Conservation (phyloP, 352 stramenopile species). For the Globisporangium nodosum region DNA sequence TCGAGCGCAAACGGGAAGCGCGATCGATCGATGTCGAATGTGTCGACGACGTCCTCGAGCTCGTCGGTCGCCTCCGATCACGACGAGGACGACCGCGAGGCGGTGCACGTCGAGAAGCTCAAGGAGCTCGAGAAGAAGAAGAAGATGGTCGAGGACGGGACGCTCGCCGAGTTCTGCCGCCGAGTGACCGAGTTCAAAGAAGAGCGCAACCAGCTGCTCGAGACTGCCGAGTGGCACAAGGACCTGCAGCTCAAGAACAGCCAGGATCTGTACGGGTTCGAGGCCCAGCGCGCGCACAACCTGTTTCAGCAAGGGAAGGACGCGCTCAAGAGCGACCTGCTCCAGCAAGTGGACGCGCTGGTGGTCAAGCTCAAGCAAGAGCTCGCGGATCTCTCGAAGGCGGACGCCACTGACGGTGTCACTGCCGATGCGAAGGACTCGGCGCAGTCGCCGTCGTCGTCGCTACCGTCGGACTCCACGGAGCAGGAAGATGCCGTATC, state of each 20-base stretch:
- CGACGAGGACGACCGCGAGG: slow-evolving; percentile 29
- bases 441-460: slow-evolving; percentile 1
- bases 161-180: slow-evolving; percentile 74
- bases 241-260: slow-evolving; percentile 83
- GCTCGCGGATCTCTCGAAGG: slow-evolving; percentile 33
- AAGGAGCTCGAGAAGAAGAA: slow-evolving; percentile 78
- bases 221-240: slow-evolving; percentile 76
- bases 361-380: slow-evolving; percentile 40
- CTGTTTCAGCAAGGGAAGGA: slow-evolving; percentile 61
- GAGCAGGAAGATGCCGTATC: slow-evolving; percentile 6
- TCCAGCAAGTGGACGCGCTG: slow-evolving; percentile 40
- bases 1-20: slow-evolving; percentile 16
- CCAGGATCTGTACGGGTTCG: slow-evolving; percentile 72
- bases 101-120: slow-evolving; percentile 46
- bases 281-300: slow-evolving; percentile 64
- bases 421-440: not conserved
- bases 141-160: slow-evolving; percentile 80
- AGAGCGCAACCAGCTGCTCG: slow-evolving; percentile 63
- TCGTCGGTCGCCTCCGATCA: slow-evolving; percentile 46
- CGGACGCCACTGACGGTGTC: not conserved
- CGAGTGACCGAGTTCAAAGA: slow-evolving; percentile 83
- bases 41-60: slow-evolving; percentile 57
- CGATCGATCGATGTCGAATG: slow-evolving; percentile 57
- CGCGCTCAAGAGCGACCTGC: slow-evolving; percentile 46
- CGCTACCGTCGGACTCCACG: slow-evolving; percentile 3